These are phyloP conservation scores for Paramecium octaurelia DNA, from an alignment of 73 alveolate genomes.

Conservation along the genomic window DNA sequence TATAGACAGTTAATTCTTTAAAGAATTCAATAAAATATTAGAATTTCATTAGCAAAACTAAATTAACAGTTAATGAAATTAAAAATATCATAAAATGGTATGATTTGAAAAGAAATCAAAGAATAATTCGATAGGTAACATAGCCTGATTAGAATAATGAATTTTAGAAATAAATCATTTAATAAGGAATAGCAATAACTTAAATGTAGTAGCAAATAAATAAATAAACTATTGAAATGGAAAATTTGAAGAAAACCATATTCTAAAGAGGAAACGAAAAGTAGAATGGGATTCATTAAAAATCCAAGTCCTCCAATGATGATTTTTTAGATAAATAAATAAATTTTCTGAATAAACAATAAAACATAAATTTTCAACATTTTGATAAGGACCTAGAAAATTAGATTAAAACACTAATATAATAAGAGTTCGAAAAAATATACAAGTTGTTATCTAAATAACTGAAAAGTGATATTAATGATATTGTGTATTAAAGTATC, in stretches of 20 bases:
- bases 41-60: neutral
- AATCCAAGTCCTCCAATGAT: neutral
- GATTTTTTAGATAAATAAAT: neutral
- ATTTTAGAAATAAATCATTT: neutral
- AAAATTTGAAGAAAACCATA: neutral
- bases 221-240: neutral
- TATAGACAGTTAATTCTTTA: neutral
- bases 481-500: neutral
- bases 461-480: neutral
- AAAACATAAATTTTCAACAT: neutral
- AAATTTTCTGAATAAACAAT: neutral
- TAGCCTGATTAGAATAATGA: neutral
- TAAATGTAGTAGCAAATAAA: neutral
- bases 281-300: neutral
- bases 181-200: neutral
- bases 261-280: neutral
- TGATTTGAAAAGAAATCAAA: conserved; percentile 7
- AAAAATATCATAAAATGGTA: conserved; percentile 1
- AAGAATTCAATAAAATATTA: neutral
- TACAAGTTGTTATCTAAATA: neutral
- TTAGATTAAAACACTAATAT: neutral
- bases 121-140: neutral
- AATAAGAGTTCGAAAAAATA: neutral
- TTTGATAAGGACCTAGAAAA: neutral
- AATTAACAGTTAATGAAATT: neutral